Percentiles rank a stretch among this genome's conserved stretches.
Evolutionary conservation across 306 rosid species (phyloP).

Genomic region (Pueraria montana): DNA sequence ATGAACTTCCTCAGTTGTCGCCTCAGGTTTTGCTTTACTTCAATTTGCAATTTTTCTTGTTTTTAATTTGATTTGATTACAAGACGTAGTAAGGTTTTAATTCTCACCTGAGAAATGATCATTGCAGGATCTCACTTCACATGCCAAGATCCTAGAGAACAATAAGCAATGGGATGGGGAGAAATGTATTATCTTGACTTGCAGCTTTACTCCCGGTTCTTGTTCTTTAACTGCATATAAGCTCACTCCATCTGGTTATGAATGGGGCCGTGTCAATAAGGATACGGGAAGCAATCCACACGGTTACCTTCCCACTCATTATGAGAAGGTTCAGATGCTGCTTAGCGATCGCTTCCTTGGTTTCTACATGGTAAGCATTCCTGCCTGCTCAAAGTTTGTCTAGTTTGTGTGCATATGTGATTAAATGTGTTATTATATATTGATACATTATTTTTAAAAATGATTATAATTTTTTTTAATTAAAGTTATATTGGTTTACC

Average conservation of each 20-base stretch:
- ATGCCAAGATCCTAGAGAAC: slow-evolving; percentile 93
- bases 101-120: slow-evolving; percentile 33
- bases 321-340: slow-evolving; percentile 99
- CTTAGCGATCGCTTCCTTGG: slow-evolving; percentile 99
- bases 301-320: slow-evolving; percentile 97
- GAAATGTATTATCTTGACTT: slow-evolving; percentile 91
- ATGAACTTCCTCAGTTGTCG: slow-evolving; percentile 97
- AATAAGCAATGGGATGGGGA: slow-evolving; percentile 99
- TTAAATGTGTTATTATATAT: too few species aligned
- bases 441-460: background rate
- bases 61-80: background rate
- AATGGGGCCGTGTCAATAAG: slow-evolving; percentile 98
- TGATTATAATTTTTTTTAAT: background rate
- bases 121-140: slow-evolving; percentile 92
- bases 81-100: background rate
- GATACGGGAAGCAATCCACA: slow-evolving; percentile 98
- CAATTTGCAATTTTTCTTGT: slow-evolving; percentile 3
- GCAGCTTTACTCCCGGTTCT: slow-evolving; percentile 99
- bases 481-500: background rate
- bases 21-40: slow-evolving; percentile 74
- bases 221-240: slow-evolving; percentile 97
- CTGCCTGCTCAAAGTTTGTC: background rate
- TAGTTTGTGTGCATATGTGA: too few species aligned
- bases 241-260: slow-evolving; percentile 96
- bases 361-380: slow-evolving; percentile 86